Conservation (phyloP, 2,329 filamentous ascomycete species). For the Plenodomus lindquistii region DNA sequence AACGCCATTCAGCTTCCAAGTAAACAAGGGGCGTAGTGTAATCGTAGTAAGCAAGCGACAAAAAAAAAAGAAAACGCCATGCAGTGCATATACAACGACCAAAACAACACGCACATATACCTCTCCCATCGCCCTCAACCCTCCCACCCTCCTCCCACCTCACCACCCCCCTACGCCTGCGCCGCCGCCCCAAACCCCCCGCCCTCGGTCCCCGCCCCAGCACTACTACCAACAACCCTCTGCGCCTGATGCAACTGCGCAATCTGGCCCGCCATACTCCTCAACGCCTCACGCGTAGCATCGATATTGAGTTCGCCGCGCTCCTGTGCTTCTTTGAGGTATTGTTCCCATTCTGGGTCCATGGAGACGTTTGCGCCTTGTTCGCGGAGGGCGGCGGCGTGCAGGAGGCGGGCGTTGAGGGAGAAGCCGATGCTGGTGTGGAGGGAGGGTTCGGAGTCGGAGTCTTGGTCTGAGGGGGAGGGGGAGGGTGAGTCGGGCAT, state of each 20-base stretch:
- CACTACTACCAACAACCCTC: too few species aligned
- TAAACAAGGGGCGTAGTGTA: too few species aligned
- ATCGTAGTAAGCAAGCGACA: too few species aligned
- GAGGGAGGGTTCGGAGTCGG: constrained; percentile 9
- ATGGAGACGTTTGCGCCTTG: constrained; percentile 61
- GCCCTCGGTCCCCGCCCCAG: too few species aligned
- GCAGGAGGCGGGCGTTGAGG: constrained; percentile 65
- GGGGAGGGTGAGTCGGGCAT: constrained; percentile 10
- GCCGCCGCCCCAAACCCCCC: background rate
- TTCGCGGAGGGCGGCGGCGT: constrained; percentile 65
- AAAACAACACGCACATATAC: background rate
- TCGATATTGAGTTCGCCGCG: constrained; percentile 53
- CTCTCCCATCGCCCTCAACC: background rate
- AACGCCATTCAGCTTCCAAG: background rate
- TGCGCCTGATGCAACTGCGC: constrained; percentile 28
- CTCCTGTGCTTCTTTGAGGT: constrained; percentile 72
- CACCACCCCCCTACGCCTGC: background rate
- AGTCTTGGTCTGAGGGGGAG: background rate
- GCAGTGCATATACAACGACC: constrained; percentile 5
- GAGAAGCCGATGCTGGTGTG: constrained; percentile 62
- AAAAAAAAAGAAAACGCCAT: constrained; percentile 5
- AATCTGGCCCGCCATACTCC: constrained; percentile 36
- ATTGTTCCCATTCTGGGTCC: constrained; percentile 75
- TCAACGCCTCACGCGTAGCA: constrained; percentile 35
- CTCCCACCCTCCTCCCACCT: background rate